These are phyloP conservation scores for Talaromyces sp. DNA, from an alignment of 2,329 filamentous ascomycete species.

Conservation along the genomic window DNA sequence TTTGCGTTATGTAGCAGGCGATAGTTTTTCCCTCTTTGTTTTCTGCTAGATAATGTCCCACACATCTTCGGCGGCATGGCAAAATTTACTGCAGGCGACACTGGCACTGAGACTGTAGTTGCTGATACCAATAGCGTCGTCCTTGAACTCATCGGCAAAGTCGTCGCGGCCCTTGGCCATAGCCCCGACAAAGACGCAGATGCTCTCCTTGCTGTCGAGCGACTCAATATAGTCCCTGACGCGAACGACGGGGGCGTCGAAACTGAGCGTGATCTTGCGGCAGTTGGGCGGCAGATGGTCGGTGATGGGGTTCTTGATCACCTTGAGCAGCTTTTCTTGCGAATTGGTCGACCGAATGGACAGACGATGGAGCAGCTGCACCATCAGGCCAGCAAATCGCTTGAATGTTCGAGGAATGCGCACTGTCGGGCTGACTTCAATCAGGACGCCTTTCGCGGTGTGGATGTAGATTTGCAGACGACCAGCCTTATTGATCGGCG, in stretches of 20 bases:
- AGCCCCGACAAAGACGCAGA: conserved; percentile 95
- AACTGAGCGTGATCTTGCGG: conserved; percentile 94
- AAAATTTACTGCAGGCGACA: conserved; percentile 99
- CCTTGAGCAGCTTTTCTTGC: conserved; percentile 93
- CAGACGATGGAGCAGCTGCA: conserved; percentile 90
- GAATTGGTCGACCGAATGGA: conserved; percentile 96
- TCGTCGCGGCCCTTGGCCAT: conserved; percentile 97
- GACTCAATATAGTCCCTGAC: conserved; percentile 84
- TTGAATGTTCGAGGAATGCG: conserved; percentile 98
- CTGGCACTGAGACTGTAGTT: conserved; percentile 96
- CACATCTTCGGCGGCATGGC: conserved; percentile 92
- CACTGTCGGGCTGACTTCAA: conserved; percentile 96
- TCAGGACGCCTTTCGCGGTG: conserved; percentile 93
- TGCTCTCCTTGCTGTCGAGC: conserved; percentile 77
- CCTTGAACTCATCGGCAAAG: conserved; percentile 90
- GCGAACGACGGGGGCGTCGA: conserved; percentile 81
- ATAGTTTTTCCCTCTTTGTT: not conserved
- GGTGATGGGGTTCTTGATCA: conserved; percentile 97
- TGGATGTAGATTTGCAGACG: conserved; percentile 98
- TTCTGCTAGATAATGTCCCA: conserved; percentile 77
- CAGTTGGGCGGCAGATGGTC: conserved; percentile 96
- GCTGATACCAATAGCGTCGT: conserved; percentile 97
- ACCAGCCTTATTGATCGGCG: conserved; percentile 96
- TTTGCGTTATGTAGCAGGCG: conserved; percentile 12
- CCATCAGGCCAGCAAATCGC: conserved; percentile 97